Conservation (phyloP, 495 filamentous ascomycete genomes). For the Cercophora scortea region DNA sequence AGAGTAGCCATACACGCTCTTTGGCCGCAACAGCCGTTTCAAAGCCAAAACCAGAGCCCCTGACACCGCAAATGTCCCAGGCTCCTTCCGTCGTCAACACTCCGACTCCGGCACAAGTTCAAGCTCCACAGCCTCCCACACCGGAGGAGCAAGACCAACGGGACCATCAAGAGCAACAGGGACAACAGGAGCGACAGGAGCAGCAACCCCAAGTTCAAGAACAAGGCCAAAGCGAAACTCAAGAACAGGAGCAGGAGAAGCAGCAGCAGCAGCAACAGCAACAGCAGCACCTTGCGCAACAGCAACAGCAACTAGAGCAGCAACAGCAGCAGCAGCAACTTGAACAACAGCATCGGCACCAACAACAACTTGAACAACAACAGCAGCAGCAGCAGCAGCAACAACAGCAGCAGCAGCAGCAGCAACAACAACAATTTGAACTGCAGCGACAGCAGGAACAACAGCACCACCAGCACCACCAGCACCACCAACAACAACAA, state of each 20-base stretch:
- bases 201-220: constrained; percentile 12
- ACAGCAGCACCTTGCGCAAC: constrained; percentile 3
- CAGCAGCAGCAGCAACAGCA: constrained; percentile 6
- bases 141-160: constrained; percentile 11
- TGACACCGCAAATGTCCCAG: constrained; percentile 36
- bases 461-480: constrained; percentile 12
- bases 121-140: constrained; percentile 17
- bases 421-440: background rate
- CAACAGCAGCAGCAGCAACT: constrained; percentile 9
- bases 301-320: constrained; percentile 10
- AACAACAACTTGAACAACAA: constrained; percentile 1
- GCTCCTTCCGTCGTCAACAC: constrained; percentile 26
- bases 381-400: constrained; percentile 16
- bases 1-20: constrained; percentile 46
- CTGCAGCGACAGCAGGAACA: too few relatives aligned
- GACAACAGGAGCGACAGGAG: constrained; percentile 5
- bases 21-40: constrained; percentile 25
- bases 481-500: constrained; percentile 15
- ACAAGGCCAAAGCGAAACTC: constrained; percentile 10
- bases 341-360: constrained; percentile 12
- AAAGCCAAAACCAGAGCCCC: constrained; percentile 30
- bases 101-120: constrained; percentile 23
- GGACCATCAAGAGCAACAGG: constrained; percentile 9
- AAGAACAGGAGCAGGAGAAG: constrained; percentile 11
- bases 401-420: constrained; percentile 12